phyloP scores from a whole-genome alignment of 2,329 filamentous ascomycete genomes.

The Atkinsonella hypoxylon region DNA sequence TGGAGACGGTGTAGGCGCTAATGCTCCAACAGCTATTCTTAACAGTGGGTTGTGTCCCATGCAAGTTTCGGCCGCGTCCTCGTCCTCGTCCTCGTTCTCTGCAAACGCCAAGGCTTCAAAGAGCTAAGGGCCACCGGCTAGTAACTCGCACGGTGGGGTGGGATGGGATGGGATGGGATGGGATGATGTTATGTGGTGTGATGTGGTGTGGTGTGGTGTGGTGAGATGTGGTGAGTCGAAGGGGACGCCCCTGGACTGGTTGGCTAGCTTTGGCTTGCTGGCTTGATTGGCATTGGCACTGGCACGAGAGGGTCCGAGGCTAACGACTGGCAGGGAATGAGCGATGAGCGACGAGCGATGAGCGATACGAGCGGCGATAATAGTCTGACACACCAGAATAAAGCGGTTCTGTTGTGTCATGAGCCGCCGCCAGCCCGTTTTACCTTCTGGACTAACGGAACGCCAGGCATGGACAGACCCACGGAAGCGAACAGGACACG shows the following conservation, averaged over 20 bases:
- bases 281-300: no score
- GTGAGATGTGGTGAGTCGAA: no score
- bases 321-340: constrained; percentile 18
- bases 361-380: constrained; percentile 37
- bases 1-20: constrained; percentile 1
- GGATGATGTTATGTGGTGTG: no score
- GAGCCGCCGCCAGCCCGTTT: constrained; percentile 14
- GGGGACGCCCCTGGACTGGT: no score
- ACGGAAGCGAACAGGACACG: constrained; percentile 6
- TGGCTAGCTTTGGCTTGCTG: no score
- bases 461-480: constrained; percentile 10
- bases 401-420: constrained; percentile 25
- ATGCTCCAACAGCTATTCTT: constrained; percentile 34
- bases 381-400: constrained; percentile 38
- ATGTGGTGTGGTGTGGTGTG: no score
- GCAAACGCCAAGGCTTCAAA: not conserved
- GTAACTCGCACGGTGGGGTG: no score
- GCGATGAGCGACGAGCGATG: constrained; percentile 29
- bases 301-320: constrained; percentile 7
- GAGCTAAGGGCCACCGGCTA: not conserved
- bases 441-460: constrained; percentile 17
- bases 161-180: no score
- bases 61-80: constrained; percentile 20
- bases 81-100: constrained; percentile 2
- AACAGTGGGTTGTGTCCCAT: constrained; percentile 14